These are phyloP conservation scores for Suhomyces coccinellae DNA, from an alignment of 1,139 yeast genomes.

Conservation along the genomic window DNA sequence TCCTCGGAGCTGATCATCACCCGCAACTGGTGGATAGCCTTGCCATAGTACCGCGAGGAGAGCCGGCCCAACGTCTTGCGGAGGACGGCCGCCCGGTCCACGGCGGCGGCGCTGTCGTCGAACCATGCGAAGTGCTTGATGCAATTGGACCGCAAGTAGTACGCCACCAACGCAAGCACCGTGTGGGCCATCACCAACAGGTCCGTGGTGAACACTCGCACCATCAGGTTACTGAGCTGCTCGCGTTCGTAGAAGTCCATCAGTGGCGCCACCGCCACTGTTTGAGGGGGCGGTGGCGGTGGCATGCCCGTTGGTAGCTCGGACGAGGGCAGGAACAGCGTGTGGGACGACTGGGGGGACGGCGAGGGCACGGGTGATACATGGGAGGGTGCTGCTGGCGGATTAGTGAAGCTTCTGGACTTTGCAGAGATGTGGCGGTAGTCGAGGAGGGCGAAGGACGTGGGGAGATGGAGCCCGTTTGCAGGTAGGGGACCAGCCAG, in stretches of 20 bases:
- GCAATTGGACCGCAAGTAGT: conserved; percentile 18
- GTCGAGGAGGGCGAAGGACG: too few relatives aligned
- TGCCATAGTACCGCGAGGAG: conserved; percentile 24
- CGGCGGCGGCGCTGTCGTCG: conserved; percentile 1
- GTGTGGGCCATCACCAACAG: conserved; percentile 15
- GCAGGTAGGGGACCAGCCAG: too few relatives aligned
- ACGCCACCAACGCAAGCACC: conserved; percentile 6
- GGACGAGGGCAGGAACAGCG: too few relatives aligned
- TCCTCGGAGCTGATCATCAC: conserved; percentile 16
- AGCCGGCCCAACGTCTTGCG: conserved; percentile 15
- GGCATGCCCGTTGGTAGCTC: neutral
- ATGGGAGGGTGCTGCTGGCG: too few relatives aligned
- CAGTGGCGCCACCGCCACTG: conserved; percentile 4
- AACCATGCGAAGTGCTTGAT: conserved; percentile 22
- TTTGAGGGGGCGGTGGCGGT: neutral
- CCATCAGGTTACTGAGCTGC: conserved; percentile 8
- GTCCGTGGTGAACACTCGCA: conserved; percentile 10
- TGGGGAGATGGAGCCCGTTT: too few relatives aligned
- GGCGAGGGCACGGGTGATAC: too few relatives aligned
- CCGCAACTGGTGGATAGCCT: conserved; percentile 23
- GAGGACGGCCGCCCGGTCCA: conserved; percentile 11
- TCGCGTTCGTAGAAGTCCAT: conserved; percentile 16
- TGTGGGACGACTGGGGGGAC: too few relatives aligned
- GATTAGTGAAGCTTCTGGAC: too few relatives aligned
- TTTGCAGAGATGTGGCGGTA: too few relatives aligned